These are phyloP conservation scores for Cynara cardunculus DNA, from an alignment of 129 eudicot species.

Conservation along the genomic window DNA sequence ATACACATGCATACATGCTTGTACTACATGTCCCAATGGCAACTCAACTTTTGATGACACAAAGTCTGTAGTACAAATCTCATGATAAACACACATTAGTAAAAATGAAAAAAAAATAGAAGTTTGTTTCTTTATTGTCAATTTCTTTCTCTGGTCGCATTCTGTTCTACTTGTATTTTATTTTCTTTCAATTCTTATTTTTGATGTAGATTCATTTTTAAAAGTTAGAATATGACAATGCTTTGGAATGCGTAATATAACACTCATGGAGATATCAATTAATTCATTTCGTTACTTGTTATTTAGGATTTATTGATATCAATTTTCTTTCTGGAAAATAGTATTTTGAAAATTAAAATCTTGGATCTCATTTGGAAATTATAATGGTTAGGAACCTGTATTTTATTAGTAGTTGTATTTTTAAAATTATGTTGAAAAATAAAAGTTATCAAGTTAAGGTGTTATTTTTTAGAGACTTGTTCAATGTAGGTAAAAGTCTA, in stretches of 20 bases:
- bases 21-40: neutral
- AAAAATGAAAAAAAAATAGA: neutral
- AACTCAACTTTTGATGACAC: neutral
- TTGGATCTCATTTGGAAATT: neutral
- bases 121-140: no score
- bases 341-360: no score
- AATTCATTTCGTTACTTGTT: no score
- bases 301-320: no score
- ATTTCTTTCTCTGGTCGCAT: no score
- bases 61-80: neutral
- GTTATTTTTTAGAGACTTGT: neutral
- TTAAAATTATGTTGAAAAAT: neutral
- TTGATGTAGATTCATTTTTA: neutral
- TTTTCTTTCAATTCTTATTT: no score
- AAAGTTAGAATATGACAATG: neutral
- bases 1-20: neutral
- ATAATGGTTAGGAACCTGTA: neutral
- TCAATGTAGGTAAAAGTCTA: neutral
- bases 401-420: neutral
- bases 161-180: no score
- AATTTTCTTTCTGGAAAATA: no score
- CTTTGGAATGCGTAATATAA: neutral
- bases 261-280: no score
- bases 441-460: neutral
- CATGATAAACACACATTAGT: no score